Evolutionary conservation across 2,329 filamentous ascomycete species (phyloP), one percentile per base, ranked within the genome.

Genomic region (Lecanoromycetidae sp.): DNA sequence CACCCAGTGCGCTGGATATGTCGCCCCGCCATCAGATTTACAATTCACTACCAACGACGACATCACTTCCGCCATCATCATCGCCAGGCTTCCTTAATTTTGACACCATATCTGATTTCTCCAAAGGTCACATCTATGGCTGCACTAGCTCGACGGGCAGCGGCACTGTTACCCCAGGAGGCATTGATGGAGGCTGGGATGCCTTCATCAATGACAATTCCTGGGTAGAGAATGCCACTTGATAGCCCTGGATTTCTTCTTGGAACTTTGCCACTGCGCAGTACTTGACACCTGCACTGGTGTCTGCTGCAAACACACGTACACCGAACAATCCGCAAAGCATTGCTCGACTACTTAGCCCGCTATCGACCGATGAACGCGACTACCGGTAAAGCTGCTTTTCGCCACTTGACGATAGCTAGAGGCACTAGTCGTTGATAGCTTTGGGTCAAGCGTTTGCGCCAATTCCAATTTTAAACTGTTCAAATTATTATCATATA

Each of bases 1-100:
- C 66, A 9, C 63, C 65, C 4, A 58, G 63, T 17, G 59, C 57
- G 8, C 55, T 66, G 9, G 63, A 65, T 48, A 54, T 54, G 46
- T 49, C 52, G 10, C 48, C 52, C 15, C 49, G 51, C 10, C 45
- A 48, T 30, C 35, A 36, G 20, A 34, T 39, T 13, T 48, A 38
- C 36, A 44, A 19, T 17, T 40, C 41, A 15, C 36, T 38, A 19
- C 22, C 48, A 4, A 17, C 50, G 19, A 38, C 42, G 6, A 26
- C 44, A 10, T 27, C 44, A 17, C 41, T 52, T 26, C 35, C 34
- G 20, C 33, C 48, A 15, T 41, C 46, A 25, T 47, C 45, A 46
- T 27, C 50, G 4, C 47, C 41, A 5, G 29, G 36, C 1, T 25
- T 49, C 10, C 29, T 42, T 13, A 52, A 53, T 25, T 49, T 52